Evolutionary conservation across 345 rosid species (phyloP), one percentile per base, ranked within the genome.

Genomic region (Euclidium syriacum): DNA sequence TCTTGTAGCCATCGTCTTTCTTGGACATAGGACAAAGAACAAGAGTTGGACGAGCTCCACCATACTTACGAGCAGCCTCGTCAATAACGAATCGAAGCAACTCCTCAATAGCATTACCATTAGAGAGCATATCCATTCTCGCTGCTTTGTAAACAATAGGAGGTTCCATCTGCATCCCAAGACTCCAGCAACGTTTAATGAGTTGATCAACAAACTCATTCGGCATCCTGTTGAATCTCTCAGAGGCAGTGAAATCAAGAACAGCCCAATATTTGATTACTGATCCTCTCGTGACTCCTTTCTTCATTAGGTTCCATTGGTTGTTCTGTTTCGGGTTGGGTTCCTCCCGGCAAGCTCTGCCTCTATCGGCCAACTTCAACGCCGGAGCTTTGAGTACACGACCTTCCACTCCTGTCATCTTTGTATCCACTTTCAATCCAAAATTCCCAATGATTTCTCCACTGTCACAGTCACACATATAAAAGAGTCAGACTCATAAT

Each of bases 341-440:
- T 22, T 69, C 48, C 30, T 82, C 42, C 26, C 64, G 71, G 10
- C 67, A 49, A 55, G 62, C 43, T 30, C 43, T 54, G n/a, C 94
- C 92, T 22, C 60, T 56, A 23, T 58, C 70, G 6, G 76, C 64
- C 22, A 88, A 26, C 71, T 85, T 92, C 77, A 92, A 56, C 40
- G 70, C 68, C 0, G 98, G 96, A 22, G 96, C 87, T 55, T 70
- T 71, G 38, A 88, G 78, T 15, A 92, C 86, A 43, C 98, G 96
- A 43, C 94, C 94, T 0, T 1, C 33, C 11, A 92, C 89, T 27
- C 50, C 48, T 41, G 96, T 86, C 96, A 92, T 88, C 47, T 67
- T 70, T 44, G 40, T 65, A 56, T 75, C 74, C 10, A 92, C 91
- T 64, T 78, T 62, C 34, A 88, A 55, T 14, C 89, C 95, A 52